These are phyloP conservation scores for Solanum pennellii DNA, from an alignment of 257 asterid genomes.

Conservation along the genomic window DNA sequence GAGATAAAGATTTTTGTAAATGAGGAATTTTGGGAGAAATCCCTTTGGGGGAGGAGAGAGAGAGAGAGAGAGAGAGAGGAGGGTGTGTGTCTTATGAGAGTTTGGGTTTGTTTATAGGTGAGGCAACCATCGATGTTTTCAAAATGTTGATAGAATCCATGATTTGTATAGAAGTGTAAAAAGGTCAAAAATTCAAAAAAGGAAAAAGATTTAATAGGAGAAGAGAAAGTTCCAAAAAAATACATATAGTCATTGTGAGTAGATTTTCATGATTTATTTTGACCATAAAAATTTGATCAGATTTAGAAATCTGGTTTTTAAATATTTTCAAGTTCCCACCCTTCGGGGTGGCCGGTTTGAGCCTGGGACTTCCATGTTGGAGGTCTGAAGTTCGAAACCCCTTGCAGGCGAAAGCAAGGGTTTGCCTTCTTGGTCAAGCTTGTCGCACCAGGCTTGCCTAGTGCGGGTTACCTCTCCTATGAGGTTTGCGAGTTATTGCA, in stretches of 20 bases:
- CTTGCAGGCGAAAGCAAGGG: too few species aligned
- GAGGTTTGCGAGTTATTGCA: too few species aligned
- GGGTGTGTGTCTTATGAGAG: not conserved
- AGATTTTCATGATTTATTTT: not conserved
- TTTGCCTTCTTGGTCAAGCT: too few species aligned
- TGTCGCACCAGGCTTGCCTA: too few species aligned
- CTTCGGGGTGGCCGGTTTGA: too few species aligned
- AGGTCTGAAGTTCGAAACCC: too few species aligned
- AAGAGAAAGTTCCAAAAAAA: not conserved
- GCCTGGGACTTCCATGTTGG: too few species aligned
- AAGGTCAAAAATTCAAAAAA: not conserved
- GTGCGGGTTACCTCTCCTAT: too few species aligned
- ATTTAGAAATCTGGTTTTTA: not conserved
- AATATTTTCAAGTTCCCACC: not conserved
- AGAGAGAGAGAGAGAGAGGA: not conserved
- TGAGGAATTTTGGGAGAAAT: slow-evolving; percentile 5
- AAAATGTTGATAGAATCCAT: not conserved
- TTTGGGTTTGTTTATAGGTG: not conserved
- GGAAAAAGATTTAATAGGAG: not conserved
- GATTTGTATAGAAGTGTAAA: not conserved
- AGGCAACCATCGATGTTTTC: not conserved
- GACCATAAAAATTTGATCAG: not conserved
- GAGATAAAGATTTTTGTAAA: slow-evolving; percentile 12
- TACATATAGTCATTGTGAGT: not conserved
- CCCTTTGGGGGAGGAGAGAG: slow-evolving; percentile 4